Base-by-base conservation (phyloP, 768 basidiomycete genomes). In the Leccinum imitatum region DNA sequence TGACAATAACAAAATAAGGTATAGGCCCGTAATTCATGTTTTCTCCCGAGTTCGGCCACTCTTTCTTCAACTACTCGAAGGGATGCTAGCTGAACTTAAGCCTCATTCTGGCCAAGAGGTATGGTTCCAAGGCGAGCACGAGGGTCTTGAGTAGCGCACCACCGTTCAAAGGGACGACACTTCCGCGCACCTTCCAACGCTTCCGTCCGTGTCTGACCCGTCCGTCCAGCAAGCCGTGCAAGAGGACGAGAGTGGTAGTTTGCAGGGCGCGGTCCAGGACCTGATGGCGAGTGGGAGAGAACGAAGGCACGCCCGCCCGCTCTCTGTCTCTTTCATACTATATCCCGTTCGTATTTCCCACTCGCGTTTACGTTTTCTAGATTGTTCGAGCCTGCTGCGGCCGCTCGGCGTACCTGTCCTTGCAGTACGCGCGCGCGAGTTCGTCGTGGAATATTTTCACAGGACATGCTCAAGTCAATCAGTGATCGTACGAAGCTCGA, bases 181-280 rank as follows among this genome's bases (percentile, higher is more conserved):
- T 4, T 25, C 25, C 25, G 25, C 1, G 25, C 25, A 25, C 25
- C 25, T 25, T 25, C 25, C 25, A 25, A 25, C 25, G 25, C 25
- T 25, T 25, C 25, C 25, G 25, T 25, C 23, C 23, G 23, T 25
- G 23, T 25, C 23, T 25, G 23, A 25, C 0, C 23, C 23, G 23
- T 30, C 35, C 48, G 35, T 59, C 33, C 69, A 90, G 88, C 86
- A 89, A 84, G 83, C 87, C 1, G 93, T 98, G 0, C 92, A 95
- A 70, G 95, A 98, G 73, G 97, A 98, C 72, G 96, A 95, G 69
- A 83, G 82, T 0, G 97, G 96, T 2, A 94, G 91, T 70, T 73
- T 99, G 61, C 91, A 95, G 59, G 84, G 87, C 1, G 90, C 93
- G 3, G 95, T 99, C 6, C 87, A 95, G 65, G 92, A 93, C 64